phyloP scores from a whole-genome alignment of 306 rosid genomes.

The Medicago truncatula region DNA sequence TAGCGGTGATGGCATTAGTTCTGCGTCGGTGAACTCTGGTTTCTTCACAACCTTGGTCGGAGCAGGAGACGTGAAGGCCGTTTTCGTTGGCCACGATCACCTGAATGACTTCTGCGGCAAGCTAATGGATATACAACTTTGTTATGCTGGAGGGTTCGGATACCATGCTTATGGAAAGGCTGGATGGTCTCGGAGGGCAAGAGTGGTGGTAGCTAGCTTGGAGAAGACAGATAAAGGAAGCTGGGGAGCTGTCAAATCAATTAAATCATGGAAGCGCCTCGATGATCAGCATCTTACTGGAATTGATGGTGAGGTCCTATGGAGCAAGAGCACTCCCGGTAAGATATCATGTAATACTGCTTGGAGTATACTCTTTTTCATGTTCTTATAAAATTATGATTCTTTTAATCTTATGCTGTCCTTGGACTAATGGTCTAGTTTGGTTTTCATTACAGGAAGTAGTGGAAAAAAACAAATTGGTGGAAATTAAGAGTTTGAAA shows the following conservation, averaged over 20 bases:
- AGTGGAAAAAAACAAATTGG: conserved; percentile 40
- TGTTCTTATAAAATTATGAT: conserved; percentile 33
- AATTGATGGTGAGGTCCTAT: conserved; percentile 62
- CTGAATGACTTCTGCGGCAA: conserved; percentile 86
- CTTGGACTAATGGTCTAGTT: conserved; percentile 28
- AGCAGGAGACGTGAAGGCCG: conserved; percentile 91
- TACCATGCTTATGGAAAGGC: conserved; percentile 95
- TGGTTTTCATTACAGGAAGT: conserved; percentile 52
- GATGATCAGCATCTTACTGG: conserved; percentile 69
- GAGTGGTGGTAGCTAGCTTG: conserved; percentile 73
- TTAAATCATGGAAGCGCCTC: conserved; percentile 87
- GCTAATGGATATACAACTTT: conserved; percentile 65
- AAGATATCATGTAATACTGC: conserved; percentile 36
- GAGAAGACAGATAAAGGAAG: conserved; percentile 57
- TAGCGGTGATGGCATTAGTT: conserved; percentile 46
- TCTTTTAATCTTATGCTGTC: too few relatives aligned
- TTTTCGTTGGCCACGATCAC: conserved; percentile 83
- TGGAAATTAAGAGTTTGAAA: conserved; percentile 35
- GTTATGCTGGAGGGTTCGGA: conserved; percentile 88
- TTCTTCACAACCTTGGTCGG: conserved; percentile 82
- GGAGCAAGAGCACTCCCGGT: conserved; percentile 70
- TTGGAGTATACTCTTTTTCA: background rate
- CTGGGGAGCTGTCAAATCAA: conserved; percentile 80
- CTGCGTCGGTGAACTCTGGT: conserved; percentile 82
- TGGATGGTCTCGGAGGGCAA: conserved; percentile 90